These are phyloP conservation scores for Wallacemonas collosoma DNA, from an alignment of 208 protist species.

Conservation along the genomic window DNA sequence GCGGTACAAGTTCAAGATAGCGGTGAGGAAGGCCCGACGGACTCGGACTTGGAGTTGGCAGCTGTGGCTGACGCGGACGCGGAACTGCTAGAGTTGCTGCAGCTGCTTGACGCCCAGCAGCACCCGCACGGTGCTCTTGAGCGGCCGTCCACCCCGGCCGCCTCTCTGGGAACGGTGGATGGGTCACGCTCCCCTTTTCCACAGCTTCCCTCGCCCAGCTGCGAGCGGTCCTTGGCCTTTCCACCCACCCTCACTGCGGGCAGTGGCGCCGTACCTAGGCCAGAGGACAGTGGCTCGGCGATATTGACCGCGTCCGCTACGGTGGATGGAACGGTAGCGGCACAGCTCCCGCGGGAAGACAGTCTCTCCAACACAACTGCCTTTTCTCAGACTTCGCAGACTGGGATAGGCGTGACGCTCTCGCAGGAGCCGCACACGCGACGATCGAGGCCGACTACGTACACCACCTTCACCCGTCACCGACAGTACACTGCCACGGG, in stretches of 20 bases:
- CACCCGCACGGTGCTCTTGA: background rate
- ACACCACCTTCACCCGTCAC: constrained; percentile 1
- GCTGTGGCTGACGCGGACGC: constrained; percentile 14
- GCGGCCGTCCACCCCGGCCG: background rate
- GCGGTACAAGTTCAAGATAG: background rate
- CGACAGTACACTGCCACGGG: background rate
- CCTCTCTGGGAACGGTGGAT: background rate
- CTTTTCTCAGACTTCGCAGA: constrained; percentile 5
- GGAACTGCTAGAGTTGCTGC: constrained; percentile 13
- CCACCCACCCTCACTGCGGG: background rate
- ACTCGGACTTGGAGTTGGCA: background rate
- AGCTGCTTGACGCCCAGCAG: constrained; percentile 14
- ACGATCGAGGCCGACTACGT: background rate
- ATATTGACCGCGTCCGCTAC: too few relatives aligned
- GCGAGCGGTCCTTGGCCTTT: constrained; percentile 7
- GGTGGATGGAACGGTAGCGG: background rate
- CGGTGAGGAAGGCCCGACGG: background rate
- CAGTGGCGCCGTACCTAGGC: background rate
- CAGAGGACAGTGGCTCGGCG: background rate
- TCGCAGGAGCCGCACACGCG: background rate
- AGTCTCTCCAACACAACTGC: constrained; percentile 15
- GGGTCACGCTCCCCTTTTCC: background rate
- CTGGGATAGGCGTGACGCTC: background rate
- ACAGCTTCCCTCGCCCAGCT: background rate
- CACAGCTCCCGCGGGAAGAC: constrained; percentile 8